A percentile compares a stretch with the other conserved stretches of the same genome.
Conservation (phyloP, 2,329 filamentous ascomycete genomes). For the Coleophoma cylindrospora region DNA sequence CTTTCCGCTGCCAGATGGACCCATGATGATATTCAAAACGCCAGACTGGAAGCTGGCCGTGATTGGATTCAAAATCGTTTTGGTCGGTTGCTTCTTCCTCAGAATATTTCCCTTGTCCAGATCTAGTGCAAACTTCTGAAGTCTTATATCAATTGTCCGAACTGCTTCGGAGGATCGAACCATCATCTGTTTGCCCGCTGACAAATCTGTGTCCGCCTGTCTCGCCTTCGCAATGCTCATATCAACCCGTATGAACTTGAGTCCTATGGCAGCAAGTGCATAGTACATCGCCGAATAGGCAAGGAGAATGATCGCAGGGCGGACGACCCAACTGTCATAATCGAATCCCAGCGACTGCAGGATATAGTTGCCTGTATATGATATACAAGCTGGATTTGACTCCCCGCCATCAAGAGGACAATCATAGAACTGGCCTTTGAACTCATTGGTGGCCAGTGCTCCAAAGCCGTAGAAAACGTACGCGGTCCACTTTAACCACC, state of each 20-base stretch:
- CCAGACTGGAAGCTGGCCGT: constrained; percentile 64
- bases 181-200: constrained; percentile 64
- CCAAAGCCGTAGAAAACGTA: constrained; percentile 68
- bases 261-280: constrained; percentile 50
- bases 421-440: constrained; percentile 65
- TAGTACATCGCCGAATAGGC: constrained; percentile 62
- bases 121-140: constrained; percentile 59
- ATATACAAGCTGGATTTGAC: constrained; percentile 57
- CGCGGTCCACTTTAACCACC: constrained; percentile 68
- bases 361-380: constrained; percentile 66
- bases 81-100: constrained; percentile 46
- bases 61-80: constrained; percentile 62
- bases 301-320: constrained; percentile 58
- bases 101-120: constrained; percentile 55
- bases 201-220: constrained; percentile 52
- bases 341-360: constrained; percentile 61
- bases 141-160: constrained; percentile 57
- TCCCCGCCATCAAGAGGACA: constrained; percentile 61
- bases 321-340: constrained; percentile 59
- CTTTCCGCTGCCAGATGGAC: constrained; percentile 72
- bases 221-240: constrained; percentile 65
- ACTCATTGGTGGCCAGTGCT: constrained; percentile 68
- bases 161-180: constrained; percentile 46
- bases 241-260: constrained; percentile 61
- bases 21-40: constrained; percentile 72